A percentile compares a stretch with the other conserved stretches of the same genome.
These are phyloP conservation scores for Drechslerella dactyloides DNA, from an alignment of 2,329 filamentous ascomycete species.

Conservation along the genomic window DNA sequence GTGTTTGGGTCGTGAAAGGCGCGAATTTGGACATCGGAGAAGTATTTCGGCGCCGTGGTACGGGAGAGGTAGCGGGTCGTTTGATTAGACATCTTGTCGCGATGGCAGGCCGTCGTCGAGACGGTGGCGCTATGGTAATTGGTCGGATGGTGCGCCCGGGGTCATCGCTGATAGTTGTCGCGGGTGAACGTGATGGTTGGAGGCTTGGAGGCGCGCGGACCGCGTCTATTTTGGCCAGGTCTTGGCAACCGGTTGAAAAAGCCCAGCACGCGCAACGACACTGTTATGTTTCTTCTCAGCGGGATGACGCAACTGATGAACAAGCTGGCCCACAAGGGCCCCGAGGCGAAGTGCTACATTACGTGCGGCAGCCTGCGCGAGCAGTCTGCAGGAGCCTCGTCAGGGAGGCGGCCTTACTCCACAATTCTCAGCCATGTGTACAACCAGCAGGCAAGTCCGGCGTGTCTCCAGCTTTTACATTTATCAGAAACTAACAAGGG, in stretches of 20 bases:
- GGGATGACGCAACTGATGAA: slow-evolving; percentile 41
- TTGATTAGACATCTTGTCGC: slow-evolving; percentile 45
- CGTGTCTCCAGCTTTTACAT: neutral
- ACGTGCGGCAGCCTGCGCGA: slow-evolving; percentile 19
- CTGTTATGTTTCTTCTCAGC: neutral
- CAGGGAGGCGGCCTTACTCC: slow-evolving; percentile 25
- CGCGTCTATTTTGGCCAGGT: neutral
- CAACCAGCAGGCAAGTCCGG: slow-evolving; percentile 37
- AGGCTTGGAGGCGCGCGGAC: neutral
- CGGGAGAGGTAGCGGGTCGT: slow-evolving; percentile 44
- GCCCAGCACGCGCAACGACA: neutral
- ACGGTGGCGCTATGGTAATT: slow-evolving; percentile 1
- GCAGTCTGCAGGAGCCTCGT: neutral
- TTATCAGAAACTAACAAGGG: slow-evolving; percentile 7
- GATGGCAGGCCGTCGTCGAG: neutral
- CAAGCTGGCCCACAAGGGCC: slow-evolving; percentile 22
- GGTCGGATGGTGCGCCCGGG: neutral
- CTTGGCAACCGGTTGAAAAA: neutral
- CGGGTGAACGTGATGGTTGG: neutral
- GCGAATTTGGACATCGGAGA: slow-evolving; percentile 48
- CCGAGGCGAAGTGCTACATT: slow-evolving; percentile 43
- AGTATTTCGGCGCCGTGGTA: slow-evolving; percentile 43
- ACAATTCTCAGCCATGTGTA: slow-evolving; percentile 36
- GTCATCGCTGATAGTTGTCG: neutral
- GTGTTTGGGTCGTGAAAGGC: slow-evolving; percentile 49